Base-by-base conservation (phyloP, 2,329 filamentous ascomycete genomes). In the Diplodia corticola region DNA sequence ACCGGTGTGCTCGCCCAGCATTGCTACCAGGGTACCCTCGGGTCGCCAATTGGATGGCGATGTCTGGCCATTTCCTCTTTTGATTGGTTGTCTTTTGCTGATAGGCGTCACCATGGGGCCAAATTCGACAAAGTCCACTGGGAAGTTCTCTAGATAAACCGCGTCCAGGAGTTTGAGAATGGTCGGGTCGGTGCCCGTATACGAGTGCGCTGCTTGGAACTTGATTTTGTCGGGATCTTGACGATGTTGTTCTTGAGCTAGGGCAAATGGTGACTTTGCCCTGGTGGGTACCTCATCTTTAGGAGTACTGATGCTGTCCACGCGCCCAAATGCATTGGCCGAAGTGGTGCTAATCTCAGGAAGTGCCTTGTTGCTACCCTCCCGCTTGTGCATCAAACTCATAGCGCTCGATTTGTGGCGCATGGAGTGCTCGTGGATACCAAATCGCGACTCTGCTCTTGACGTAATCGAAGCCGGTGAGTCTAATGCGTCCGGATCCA, bases 1-100 rank as follows among this genome's bases (percentile, higher is more conserved):
- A 0, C 88, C 92, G 30, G 84, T 88, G 74, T 99, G 95, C 75
- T 99, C 95, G 1, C 91, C 88, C 73, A 98, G 93, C 0, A 92
- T 92, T 1, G 93, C 92, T 22, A 98, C 90, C 9, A 98, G 83
- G 61, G 88, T 89, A 1, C 95, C 93, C 64, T 89, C 87, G 0
- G 95, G 95, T 69, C 88, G 89, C 95, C 95, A 99, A 2, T 87
- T 85, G 65, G 86, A 87, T 37, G 89, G 77, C 59, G 77, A 61
- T 28, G 75, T 68, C 67, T 84, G 85, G 28, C 85, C 82, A 37
- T 82, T 84, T 26, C 83, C 80, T 68, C 82, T 83, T 68, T 80
- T 83, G 65, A 88, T 86, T 5, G 84, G 81, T 53, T 80, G 78
- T 64, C 80, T 74, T 48, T 77, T 81, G 53, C 86, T 87, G 4